Conservation (phyloP, 129 eudicot genomes). For the Escallonia rubra region DNA sequence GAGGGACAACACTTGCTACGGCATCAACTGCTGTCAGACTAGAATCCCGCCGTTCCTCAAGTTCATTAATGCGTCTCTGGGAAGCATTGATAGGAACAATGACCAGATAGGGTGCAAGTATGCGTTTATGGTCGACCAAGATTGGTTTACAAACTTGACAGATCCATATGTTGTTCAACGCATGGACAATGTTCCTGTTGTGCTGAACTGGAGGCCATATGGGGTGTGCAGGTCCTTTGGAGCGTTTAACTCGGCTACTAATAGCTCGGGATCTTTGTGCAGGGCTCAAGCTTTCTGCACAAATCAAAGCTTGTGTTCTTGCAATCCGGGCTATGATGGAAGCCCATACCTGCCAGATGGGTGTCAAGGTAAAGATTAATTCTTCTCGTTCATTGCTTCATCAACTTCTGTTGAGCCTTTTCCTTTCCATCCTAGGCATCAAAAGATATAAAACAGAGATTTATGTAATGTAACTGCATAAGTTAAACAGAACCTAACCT, state of each 20-base stretch:
- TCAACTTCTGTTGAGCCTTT: too few relatives aligned
- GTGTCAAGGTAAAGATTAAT: slow-evolving; percentile 24
- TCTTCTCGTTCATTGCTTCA: too few relatives aligned
- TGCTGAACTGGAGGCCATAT: slow-evolving; percentile 5
- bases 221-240: neutral
- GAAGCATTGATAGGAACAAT: slow-evolving; percentile 13
- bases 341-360: slow-evolving; percentile 21
- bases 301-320: slow-evolving; percentile 4
- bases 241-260: neutral
- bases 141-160: slow-evolving; percentile 4
- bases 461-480: too few relatives aligned
- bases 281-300: slow-evolving; percentile 3
- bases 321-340: slow-evolving; percentile 1
- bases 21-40: slow-evolving; percentile 28
- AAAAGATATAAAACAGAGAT: too few relatives aligned
- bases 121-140: slow-evolving; percentile 10
- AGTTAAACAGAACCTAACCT: too few relatives aligned
- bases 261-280: neutral
- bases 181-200: slow-evolving; percentile 7
- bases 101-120: slow-evolving; percentile 10
- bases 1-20: slow-evolving; percentile 9
- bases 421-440: too few relatives aligned
- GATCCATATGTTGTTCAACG: neutral
- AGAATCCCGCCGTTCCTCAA: slow-evolving; percentile 26
- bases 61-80: slow-evolving; percentile 24